Base-by-base conservation (phyloP, 495 filamentous ascomycete species). In the Aspergillus saccharolyticus region DNA sequence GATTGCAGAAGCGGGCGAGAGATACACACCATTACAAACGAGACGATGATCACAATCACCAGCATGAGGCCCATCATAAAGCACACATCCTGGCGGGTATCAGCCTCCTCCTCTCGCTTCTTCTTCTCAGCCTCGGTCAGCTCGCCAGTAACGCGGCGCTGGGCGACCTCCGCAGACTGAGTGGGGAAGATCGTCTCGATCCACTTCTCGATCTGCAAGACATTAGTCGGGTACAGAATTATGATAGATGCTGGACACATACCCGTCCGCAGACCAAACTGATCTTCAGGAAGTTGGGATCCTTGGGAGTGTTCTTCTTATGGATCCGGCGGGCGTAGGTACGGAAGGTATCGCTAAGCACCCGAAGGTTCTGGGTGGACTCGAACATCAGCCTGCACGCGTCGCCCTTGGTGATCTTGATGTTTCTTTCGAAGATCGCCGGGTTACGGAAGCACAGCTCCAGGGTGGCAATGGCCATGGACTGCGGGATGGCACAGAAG, bases 401-500 rank as follows among this genome's bases (percentile, higher is more conserved):
- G 61, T 93, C 83, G 19, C 94, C 94, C 77, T 96, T 97, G 52
- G 89, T 93, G 69, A 97, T 96, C 76, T 98, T 98, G 76, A 98
- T 78, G 62, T 96, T 91, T 52, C 80, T 84, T 65, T 92, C 74
- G 74, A 96, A 96, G 53, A 98, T 85, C 55, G 81, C 80, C 33
- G 89, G 89, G 68, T 98, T 98, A 64, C 89, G 86, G 82, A 97
- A 98, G 65, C 94, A 89, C 28, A 94, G 78, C 55, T 96, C 78
- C 43, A 97, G 70, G 1, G 93, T 97, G 2, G 94, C 93, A 71
- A 98, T 97, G 24, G 95, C 94, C 94, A 98, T 98, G 58, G 86
- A 77, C 73, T 98, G 94, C n/a, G 94, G 94, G 63, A 98, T 98
- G 44, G 95, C 93, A 44, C 90, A 90, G 70, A 98, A 98, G 78